Evolutionary conservation across 176 grass and related monocot species (phyloP).

Genomic region (Luzula sylvatica): DNA sequence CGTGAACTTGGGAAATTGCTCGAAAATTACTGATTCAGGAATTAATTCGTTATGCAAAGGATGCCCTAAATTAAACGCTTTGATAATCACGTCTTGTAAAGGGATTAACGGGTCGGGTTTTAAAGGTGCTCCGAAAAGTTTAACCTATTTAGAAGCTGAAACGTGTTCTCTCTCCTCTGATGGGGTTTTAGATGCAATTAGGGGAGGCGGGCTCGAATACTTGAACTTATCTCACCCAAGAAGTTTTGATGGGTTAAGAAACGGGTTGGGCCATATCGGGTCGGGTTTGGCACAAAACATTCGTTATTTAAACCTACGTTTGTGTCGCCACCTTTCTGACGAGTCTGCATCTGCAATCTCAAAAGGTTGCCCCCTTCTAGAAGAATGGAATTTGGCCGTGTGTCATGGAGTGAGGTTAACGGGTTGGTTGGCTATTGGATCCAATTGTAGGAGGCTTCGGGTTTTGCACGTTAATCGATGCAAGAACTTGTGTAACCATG

Average conservation of each 20-base stretch:
- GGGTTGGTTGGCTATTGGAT: conserved; percentile 66
- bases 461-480: conserved; percentile 75
- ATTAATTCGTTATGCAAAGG: conserved; percentile 38
- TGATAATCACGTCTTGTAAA: conserved; percentile 57
- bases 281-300: conserved; percentile 35
- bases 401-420: conserved; percentile 54
- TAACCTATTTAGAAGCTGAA: conserved; percentile 75
- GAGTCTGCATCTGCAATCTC: conserved; percentile 50
- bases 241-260: conserved; percentile 26
- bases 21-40: conserved; percentile 52
- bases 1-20: conserved; percentile 50
- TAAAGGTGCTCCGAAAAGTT: conserved; percentile 41
- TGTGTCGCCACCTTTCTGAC: conserved; percentile 55
- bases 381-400: conserved; percentile 74
- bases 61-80: conserved; percentile 35
- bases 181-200: conserved; percentile 37
- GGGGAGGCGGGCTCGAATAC: conserved; percentile 50
- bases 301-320: conserved; percentile 51
- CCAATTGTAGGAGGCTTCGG: conserved; percentile 43
- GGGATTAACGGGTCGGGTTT: conserved; percentile 60
- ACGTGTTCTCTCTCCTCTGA: conserved; percentile 58
- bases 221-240: conserved; percentile 56
- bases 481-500: conserved; percentile 50
- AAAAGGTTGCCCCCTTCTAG: conserved; percentile 50
- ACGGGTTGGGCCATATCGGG: conserved; percentile 38